These are phyloP conservation scores for Vinca minor DNA, from an alignment of 257 asterid species.

Conservation along the genomic window DNA sequence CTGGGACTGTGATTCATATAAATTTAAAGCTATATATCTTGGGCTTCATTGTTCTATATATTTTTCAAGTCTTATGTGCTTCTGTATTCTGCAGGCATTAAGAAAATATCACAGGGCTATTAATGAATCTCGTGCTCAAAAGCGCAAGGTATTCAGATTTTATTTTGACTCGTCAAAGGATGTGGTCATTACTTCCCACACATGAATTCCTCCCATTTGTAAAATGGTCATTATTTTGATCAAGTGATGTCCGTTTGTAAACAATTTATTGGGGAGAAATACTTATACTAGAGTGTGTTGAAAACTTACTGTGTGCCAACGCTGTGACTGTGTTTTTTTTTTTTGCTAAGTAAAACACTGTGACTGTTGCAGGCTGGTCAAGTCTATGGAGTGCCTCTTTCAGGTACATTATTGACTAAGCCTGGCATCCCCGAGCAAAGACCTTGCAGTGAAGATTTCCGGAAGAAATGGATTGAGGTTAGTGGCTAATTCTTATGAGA, in stretches of 20 bases:
- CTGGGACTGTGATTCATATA: constrained; percentile 3
- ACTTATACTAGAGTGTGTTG: neutral
- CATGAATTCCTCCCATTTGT: too few relatives aligned
- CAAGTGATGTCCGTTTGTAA: too few relatives aligned
- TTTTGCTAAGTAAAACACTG: too few relatives aligned
- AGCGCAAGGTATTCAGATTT: constrained; percentile 66
- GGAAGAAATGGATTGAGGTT: constrained; percentile 99
- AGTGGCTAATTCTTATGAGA: constrained; percentile 13
- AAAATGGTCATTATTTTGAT: too few relatives aligned
- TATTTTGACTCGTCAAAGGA: constrained; percentile 14
- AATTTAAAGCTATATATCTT: neutral
- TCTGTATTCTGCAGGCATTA: constrained; percentile 52
- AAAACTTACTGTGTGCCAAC: constrained; percentile 10
- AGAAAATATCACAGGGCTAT: constrained; percentile 90
- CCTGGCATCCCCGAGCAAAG: constrained; percentile 79
- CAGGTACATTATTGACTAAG: constrained; percentile 65
- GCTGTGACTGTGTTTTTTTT: too few relatives aligned
- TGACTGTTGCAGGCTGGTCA: constrained; percentile 83
- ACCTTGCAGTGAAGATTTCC: constrained; percentile 82
- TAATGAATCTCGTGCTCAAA: constrained; percentile 89
- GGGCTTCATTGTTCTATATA: neutral
- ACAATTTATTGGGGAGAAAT: neutral
- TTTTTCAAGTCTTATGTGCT: constrained; percentile 1
- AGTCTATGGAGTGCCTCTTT: constrained; percentile 93
- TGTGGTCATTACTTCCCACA: constrained; percentile 5